These are phyloP conservation scores for Asterionellopsis glacialis DNA, from an alignment of 108 stramenopile species.

Conservation along the genomic window DNA sequence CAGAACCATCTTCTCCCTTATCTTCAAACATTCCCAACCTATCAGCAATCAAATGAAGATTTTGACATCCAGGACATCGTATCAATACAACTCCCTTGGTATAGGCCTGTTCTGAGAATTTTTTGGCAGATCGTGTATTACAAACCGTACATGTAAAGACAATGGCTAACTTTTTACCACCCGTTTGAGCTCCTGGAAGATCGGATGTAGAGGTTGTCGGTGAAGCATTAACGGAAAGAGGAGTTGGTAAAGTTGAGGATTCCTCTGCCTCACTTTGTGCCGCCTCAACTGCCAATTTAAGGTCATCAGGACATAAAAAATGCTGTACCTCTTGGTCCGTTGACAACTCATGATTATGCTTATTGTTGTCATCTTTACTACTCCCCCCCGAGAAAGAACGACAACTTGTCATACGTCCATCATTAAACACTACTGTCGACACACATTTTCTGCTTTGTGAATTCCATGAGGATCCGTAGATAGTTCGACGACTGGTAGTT, in stretches of 20 bases:
- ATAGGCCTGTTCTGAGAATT: constrained; percentile 92
- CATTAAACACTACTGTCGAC: too few species aligned
- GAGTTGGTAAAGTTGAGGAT: not conserved
- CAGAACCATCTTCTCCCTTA: constrained; percentile 32
- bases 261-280: not conserved
- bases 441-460: too few species aligned
- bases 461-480: too few species aligned
- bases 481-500: too few species aligned
- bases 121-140: constrained; percentile 93
- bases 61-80: constrained; percentile 89
- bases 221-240: not conserved
- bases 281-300: not conserved
- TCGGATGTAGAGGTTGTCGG: constrained; percentile 4
- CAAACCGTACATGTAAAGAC: constrained; percentile 93
- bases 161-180: constrained; percentile 76
- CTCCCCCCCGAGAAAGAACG: too few species aligned
- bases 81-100: constrained; percentile 92
- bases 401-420: too few species aligned
- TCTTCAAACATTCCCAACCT: constrained; percentile 78
- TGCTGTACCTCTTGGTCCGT: not conserved
- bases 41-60: constrained; percentile 96
- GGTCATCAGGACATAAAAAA: not conserved
- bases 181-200: constrained; percentile 43
- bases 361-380: too few species aligned
- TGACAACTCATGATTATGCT: too few species aligned